A percentile compares a stretch with the other conserved stretches of the same genome.
These are phyloP conservation scores for Tilletiopsis washingtonensis DNA, from an alignment of 1,284 basidiomycete species.

Conservation along the genomic window DNA sequence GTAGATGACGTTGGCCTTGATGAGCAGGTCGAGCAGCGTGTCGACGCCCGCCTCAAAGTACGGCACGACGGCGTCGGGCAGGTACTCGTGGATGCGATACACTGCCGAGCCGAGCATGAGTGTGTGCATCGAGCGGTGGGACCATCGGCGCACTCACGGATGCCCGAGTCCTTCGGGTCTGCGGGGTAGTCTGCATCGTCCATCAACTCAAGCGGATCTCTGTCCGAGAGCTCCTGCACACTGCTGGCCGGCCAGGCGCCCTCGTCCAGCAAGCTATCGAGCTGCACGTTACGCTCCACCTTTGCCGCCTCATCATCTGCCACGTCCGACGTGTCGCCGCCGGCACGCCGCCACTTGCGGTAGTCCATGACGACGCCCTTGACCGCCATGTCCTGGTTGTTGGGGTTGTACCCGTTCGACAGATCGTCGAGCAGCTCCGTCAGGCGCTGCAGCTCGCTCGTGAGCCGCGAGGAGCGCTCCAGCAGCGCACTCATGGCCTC, in stretches of 20 bases:
- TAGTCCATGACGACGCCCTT: slow-evolving; percentile 91
- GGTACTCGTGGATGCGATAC: slow-evolving; percentile 71
- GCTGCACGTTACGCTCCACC: neutral
- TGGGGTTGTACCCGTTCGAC: slow-evolving; percentile 81
- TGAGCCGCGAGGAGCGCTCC: slow-evolving; percentile 62
- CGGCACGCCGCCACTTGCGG: slow-evolving; percentile 61
- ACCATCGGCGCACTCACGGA: slow-evolving; percentile 53
- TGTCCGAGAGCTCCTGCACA: slow-evolving; percentile 59
- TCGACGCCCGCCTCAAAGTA: slow-evolving; percentile 67
- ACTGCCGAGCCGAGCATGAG: too few species aligned
- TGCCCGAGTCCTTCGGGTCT: slow-evolving; percentile 49
- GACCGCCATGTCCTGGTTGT: slow-evolving; percentile 98
- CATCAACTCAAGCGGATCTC: slow-evolving; percentile 32
- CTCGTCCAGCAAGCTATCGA: slow-evolving; percentile 19
- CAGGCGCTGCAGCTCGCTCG: slow-evolving; percentile 67
- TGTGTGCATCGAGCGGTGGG: too few species aligned
- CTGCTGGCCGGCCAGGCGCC: slow-evolving; percentile 52
- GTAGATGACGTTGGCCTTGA: slow-evolving; percentile 59
- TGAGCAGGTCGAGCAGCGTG: slow-evolving; percentile 60
- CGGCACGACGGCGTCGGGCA: slow-evolving; percentile 73
- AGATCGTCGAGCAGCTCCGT: slow-evolving; percentile 77
- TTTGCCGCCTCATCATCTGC: slow-evolving; percentile 44
- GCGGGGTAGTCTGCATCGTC: slow-evolving; percentile 57
- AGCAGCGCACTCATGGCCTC: slow-evolving; percentile 68
- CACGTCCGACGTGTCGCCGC: slow-evolving; percentile 53